A percentile compares a stretch with the other conserved stretches of the same genome.
Evolutionary conservation across 1,284 basidiomycete genomes (phyloP).

Genomic region (Spongiforma sp.): DNA sequence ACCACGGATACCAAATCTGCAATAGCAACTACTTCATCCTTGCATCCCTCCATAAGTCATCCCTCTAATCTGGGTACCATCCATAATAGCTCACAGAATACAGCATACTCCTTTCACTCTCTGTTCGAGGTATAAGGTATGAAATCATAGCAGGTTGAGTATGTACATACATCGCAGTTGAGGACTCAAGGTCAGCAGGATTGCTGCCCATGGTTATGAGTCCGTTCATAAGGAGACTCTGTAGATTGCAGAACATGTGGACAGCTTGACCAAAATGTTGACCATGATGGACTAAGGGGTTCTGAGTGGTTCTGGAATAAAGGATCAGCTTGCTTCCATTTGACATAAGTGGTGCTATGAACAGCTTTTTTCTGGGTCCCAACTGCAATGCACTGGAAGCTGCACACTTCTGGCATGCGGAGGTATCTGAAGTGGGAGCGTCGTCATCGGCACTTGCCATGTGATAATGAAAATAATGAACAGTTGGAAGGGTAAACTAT

Average conservation of each 20-base stretch:
- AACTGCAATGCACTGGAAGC: not conserved
- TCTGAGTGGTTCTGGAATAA: constrained; percentile 1
- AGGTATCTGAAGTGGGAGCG: not conserved
- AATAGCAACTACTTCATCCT: too few relatives aligned
- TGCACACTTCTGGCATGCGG: not conserved
- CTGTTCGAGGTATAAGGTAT: not conserved
- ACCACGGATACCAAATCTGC: too few relatives aligned
- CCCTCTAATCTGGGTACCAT: too few relatives aligned
- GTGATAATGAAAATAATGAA: not conserved
- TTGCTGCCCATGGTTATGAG: not conserved
- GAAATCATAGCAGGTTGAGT: too few relatives aligned
- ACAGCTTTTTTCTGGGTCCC: not conserved
- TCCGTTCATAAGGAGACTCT: not conserved
- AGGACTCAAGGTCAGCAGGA: not conserved
- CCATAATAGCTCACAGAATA: too few relatives aligned
- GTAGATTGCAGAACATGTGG: constrained; percentile 17
- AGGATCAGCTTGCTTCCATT: not conserved
- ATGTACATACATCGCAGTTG: not conserved
- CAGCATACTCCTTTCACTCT: too few relatives aligned
- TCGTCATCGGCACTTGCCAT: not conserved
- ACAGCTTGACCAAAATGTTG: constrained; percentile 13
- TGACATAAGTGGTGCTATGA: not conserved
- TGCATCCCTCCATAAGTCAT: too few relatives aligned
- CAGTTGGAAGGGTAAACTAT: not conserved
- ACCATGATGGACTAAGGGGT: constrained; percentile 18